These are phyloP conservation scores for Brassica incana DNA, from an alignment of 345 rosid species.

Conservation along the genomic window DNA sequence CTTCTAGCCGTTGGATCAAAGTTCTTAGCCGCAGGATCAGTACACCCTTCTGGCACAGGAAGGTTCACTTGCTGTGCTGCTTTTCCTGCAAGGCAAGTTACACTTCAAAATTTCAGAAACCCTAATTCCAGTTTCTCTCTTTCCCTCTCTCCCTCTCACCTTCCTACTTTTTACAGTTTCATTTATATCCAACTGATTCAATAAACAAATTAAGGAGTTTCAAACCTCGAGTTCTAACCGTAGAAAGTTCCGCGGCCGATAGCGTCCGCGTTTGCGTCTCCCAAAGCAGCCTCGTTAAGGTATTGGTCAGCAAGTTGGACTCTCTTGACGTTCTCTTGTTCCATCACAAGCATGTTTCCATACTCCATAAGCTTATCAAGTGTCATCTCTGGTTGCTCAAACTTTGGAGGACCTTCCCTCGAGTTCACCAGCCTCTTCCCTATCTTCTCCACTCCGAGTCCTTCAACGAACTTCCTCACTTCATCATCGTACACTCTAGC, in stretches of 20 bases:
- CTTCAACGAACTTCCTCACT: conserved; percentile 84
- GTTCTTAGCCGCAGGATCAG: conserved; percentile 68
- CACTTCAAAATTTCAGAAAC: conserved; percentile 12
- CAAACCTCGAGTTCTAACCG: conserved; percentile 50
- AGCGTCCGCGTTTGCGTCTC: conserved; percentile 79
- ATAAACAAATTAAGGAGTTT: conserved; percentile 3
- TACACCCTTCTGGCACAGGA: conserved; percentile 87
- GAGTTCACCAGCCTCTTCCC: conserved; percentile 97
- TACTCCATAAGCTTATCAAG: conserved; percentile 73
- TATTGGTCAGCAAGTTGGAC: conserved; percentile 93
- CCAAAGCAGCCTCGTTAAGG: conserved; percentile 83
- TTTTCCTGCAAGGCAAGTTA: conserved; percentile 55
- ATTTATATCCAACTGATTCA: not conserved
- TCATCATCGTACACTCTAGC: conserved; percentile 97
- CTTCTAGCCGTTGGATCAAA: conserved; percentile 93
- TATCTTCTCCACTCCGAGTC: conserved; percentile 55
- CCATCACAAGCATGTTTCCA: conserved; percentile 83
- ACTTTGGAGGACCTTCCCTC: conserved; percentile 71
- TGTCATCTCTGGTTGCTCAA: conserved; percentile 79
- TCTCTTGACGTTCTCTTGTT: conserved; percentile 95
- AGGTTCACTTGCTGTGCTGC: conserved; percentile 74
- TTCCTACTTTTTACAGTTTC: not conserved
- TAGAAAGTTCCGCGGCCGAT: conserved; percentile 70
- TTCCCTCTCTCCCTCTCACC: not conserved
- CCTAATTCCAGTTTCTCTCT: not conserved